These are phyloP conservation scores for Coemansia sp. DNA, from an alignment of 192 early-diverging fungal genomes.

Conservation along the genomic window DNA sequence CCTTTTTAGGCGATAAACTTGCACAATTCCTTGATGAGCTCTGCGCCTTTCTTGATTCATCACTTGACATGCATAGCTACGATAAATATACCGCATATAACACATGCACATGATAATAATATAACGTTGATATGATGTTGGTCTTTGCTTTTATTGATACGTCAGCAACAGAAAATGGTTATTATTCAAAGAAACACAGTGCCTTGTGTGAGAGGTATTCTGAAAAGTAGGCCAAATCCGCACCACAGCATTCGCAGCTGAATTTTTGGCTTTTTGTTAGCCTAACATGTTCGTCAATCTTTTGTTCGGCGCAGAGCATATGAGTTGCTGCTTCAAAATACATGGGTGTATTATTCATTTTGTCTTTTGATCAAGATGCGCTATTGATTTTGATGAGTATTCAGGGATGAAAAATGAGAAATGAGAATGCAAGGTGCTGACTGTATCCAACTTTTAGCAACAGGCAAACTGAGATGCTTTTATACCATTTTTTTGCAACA, in stretches of 20 bases:
- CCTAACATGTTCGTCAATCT: not conserved
- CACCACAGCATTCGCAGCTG: conserved; percentile 18
- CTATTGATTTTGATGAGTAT: too few relatives aligned
- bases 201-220: conserved; percentile 14
- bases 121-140: not conserved
- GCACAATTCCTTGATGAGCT: conserved; percentile 31
- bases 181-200: conserved; percentile 10
- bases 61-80: conserved; percentile 30
- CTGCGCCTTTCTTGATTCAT: conserved; percentile 26
- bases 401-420: too few relatives aligned
- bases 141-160: not conserved
- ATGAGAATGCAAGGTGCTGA: too few relatives aligned
- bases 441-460: too few relatives aligned
- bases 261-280: not conserved
- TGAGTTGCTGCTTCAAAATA: not conserved
- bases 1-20: conserved; percentile 11
- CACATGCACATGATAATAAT: conserved; percentile 4
- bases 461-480: too few relatives aligned
- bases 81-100: conserved; percentile 34
- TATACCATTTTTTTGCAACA: too few relatives aligned
- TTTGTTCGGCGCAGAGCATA: not conserved
- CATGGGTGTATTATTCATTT: too few relatives aligned
- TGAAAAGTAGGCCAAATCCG: not conserved
- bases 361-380: too few relatives aligned
- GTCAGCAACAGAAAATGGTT: not conserved